phyloP scores from a whole-genome alignment of 2,329 filamentous ascomycete genomes.

The Colletotrichum godetiae region DNA sequence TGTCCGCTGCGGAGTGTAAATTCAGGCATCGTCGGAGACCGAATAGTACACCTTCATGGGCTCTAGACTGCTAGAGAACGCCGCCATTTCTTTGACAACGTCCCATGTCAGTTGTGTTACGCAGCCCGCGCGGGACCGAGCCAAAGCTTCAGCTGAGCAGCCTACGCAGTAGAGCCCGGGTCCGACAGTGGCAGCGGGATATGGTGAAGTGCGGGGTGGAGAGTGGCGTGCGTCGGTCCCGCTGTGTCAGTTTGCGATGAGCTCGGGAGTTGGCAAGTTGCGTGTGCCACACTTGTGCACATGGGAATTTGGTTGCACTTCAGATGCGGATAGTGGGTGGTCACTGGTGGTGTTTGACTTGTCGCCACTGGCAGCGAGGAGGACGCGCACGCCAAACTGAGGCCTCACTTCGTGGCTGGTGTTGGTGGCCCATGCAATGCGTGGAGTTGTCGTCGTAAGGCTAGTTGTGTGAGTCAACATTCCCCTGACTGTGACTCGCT shows the following conservation, averaged over 20 bases:
- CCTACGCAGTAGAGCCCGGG: slow-evolving; percentile 23
- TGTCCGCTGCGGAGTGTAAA: not conserved
- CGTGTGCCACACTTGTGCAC: slow-evolving; percentile 9
- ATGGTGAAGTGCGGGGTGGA: not conserved
- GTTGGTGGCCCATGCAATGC: not conserved
- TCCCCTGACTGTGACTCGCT: slow-evolving; percentile 9
- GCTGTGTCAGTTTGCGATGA: slow-evolving; percentile 2
- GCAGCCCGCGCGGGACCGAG: slow-evolving; percentile 5
- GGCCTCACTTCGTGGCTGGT: slow-evolving; percentile 4
- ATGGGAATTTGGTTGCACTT: not conserved
- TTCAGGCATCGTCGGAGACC: slow-evolving; percentile 3
- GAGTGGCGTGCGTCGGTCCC: slow-evolving; percentile 20
- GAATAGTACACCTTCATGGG: slow-evolving; percentile 1
- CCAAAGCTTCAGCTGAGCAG: not conserved
- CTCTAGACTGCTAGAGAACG: not conserved
- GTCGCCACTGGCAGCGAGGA: slow-evolving; percentile 18
- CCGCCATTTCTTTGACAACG: slow-evolving; percentile 2
- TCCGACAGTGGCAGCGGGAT: slow-evolving; percentile 6
- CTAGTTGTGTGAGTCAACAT: slow-evolving; percentile 23
- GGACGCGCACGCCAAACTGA: slow-evolving; percentile 28
- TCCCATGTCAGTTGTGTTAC: slow-evolving; percentile 13
- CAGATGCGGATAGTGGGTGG: not conserved
- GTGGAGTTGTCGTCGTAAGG: slow-evolving; percentile 26
- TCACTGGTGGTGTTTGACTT: slow-evolving; percentile 3
- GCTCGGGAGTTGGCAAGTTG: not conserved